Evolutionary conservation across 352 stramenopile genomes (phyloP), one percentile per base, ranked within the genome.

Genomic region (Globisporangium mamillatum): DNA sequence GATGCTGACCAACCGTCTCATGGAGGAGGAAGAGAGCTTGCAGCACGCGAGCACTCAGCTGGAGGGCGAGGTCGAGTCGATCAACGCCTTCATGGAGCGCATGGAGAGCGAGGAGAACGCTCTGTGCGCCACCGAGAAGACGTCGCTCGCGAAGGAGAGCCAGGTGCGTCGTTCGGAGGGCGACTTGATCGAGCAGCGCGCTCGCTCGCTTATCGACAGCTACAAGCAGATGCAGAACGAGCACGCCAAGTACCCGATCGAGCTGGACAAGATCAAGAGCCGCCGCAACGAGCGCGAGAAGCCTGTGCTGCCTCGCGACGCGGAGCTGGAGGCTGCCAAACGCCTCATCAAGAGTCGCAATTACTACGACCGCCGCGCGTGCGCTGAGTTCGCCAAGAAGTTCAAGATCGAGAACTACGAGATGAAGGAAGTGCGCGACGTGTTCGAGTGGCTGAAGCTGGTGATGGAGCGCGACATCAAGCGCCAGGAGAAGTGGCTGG

Each of bases 161-260:
- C 87, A 95, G 61, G 84, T 95, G 48, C 86, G 86, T 60, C 87
- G 86, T 44, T 87, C 86, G 6, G 88, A 95, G 68, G 74, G 71
- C 25, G 88, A 95, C 71, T 70, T 95, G 24, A 91, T 95, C 50
- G 86, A 95, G 73, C 88, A 95, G 77, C 88, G 88, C 44, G 88
- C 88, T 5, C 88, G 88, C 22, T 78, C 83, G 44, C 73, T 95
- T 16, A 88, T 92, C 52, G 86, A 93, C 72, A 92, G 80, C 75
- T 95, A 95, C 88, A 95, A 95, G 75, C 82, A 91, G 74, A 95
- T 95, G 84, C 86, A 93, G 70, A 72, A 66, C 2, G 88, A 95
- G 66, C 88, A 95, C 71, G 78, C 86, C 67, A 95, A 95, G 82
- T 92, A 92, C 70, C 86, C 84, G 1, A 74, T 91, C 9, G 84